phyloP scores from a whole-genome alignment of 192 early-diverging fungal genomes.

The Coemansia sp. region DNA sequence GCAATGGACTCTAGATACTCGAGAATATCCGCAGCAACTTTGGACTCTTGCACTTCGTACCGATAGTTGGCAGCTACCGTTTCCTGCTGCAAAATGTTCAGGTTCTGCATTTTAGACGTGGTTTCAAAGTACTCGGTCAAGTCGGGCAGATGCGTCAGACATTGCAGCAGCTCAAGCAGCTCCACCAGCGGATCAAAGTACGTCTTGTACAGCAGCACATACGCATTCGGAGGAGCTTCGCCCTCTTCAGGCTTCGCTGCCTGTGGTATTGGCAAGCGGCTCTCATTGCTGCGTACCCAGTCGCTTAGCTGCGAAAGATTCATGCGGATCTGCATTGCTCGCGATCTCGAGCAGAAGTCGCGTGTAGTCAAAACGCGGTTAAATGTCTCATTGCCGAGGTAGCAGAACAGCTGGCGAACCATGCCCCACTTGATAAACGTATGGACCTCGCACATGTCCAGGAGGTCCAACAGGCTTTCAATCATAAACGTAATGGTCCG shows the following conservation, averaged over 20 bases:
- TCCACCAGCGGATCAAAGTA: conserved; percentile 69
- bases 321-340: conserved; percentile 80
- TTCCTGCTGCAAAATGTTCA: conserved; percentile 73
- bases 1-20: conserved; percentile 73
- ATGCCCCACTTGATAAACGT: conserved; percentile 68
- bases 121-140: conserved; percentile 75
- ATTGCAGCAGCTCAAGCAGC: conserved; percentile 78
- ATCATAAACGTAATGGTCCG: conserved; percentile 71
- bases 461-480: conserved; percentile 61
- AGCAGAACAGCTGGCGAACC: conserved; percentile 75
- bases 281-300: conserved; percentile 72
- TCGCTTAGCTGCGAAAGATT: conserved; percentile 79
- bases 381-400: conserved; percentile 73
- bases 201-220: conserved; percentile 32
- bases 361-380: conserved; percentile 80
- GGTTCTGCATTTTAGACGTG: conserved; percentile 60
- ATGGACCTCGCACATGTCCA: conserved; percentile 75
- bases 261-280: conserved; percentile 22
- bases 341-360: conserved; percentile 71
- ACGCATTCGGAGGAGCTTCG: conserved; percentile 3
- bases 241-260: not conserved
- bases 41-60: conserved; percentile 83
- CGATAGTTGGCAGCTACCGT: conserved; percentile 73
- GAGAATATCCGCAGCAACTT: conserved; percentile 68
- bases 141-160: conserved; percentile 70